Conservation (phyloP, 2,329 filamentous ascomycete species). For the Colletotrichum theobromicola region DNA sequence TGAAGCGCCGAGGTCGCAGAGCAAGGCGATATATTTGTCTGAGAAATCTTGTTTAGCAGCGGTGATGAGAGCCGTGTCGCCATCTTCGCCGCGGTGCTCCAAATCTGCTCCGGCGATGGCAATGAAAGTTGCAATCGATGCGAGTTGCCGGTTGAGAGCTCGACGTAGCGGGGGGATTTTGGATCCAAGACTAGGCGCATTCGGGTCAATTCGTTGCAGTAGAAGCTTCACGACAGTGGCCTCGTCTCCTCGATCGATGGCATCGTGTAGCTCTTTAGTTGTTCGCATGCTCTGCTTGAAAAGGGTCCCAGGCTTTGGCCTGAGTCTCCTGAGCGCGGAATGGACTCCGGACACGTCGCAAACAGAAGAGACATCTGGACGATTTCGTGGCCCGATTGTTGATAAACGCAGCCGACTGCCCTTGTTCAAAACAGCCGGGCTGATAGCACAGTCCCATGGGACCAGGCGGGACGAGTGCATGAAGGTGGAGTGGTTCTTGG, state of each 20-base stretch:
- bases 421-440: constrained; percentile 19
- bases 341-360: constrained; percentile 8
- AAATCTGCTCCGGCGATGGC: constrained; percentile 27
- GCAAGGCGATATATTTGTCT: constrained; percentile 24
- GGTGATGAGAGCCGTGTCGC: constrained; percentile 25
- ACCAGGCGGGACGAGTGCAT: constrained; percentile 18
- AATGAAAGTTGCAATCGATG: constrained; percentile 25
- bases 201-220: constrained; percentile 24
- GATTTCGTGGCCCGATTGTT: background rate
- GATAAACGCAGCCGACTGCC: constrained; percentile 18
- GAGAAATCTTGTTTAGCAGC: constrained; percentile 23
- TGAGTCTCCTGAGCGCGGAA: constrained; percentile 9
- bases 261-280: constrained; percentile 26
- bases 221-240: constrained; percentile 26
- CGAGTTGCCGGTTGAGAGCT: constrained; percentile 23
- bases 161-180: constrained; percentile 24
- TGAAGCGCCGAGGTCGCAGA: constrained; percentile 27
- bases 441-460: constrained; percentile 15
- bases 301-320: constrained; percentile 6
- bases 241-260: constrained; percentile 26
- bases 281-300: constrained; percentile 16
- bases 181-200: constrained; percentile 16
- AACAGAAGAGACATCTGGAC: background rate
- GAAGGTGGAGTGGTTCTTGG: constrained; percentile 17
- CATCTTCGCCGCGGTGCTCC: constrained; percentile 19